Base-by-base conservation (phyloP, 192 early-diverging fungal genomes). In the Allomyces javanicus region DNA sequence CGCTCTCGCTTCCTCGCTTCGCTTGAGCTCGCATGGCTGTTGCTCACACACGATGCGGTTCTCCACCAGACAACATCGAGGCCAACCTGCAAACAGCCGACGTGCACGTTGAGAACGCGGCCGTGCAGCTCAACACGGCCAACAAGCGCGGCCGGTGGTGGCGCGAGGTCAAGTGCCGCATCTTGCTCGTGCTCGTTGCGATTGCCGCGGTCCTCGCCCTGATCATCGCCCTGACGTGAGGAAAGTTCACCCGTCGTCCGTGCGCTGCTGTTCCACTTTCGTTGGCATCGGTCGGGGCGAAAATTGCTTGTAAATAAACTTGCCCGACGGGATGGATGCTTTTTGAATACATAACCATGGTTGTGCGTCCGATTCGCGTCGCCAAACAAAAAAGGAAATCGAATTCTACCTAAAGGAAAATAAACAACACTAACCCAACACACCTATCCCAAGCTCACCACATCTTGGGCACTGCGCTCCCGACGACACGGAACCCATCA, bases 51-150 rank as follows among this genome's bases (percentile, higher is more conserved):
- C 14, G 21, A 23, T 19, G 61, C 61, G 44, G 63, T 61, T 9
- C 17, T 24, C 58, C 50, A n/a, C 61, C 66, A 90, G 96, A 96
- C 66, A 94, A 90, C 64, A 99, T 99, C 66, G 91, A 97, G 72
- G 81, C 84, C 23, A 99, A 97, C 72, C 90, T 99, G n/a, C 80
- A 85, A 45, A 81, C 77, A 62, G 89, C 94, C 58, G 77, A 83
- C 9, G 76, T 83, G 67, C 88, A 93, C 65, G 82, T 91, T 25
- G 82, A 86, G 40, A 74, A 79, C n/a, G 94, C 93, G 4, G 78
- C 87, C 0, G 83, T 83, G 25, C 88, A 99, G 70, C 76, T 99
- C 65, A 77, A 80, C 12, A 73, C 75, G n/a, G 96, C 96, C 2
- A 83, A 77, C 62, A 80, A 84, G 44, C 80, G 91, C 69, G 92